Conservation (phyloP, 148 eudicot genomes). For the Silene uniflora region DNA sequence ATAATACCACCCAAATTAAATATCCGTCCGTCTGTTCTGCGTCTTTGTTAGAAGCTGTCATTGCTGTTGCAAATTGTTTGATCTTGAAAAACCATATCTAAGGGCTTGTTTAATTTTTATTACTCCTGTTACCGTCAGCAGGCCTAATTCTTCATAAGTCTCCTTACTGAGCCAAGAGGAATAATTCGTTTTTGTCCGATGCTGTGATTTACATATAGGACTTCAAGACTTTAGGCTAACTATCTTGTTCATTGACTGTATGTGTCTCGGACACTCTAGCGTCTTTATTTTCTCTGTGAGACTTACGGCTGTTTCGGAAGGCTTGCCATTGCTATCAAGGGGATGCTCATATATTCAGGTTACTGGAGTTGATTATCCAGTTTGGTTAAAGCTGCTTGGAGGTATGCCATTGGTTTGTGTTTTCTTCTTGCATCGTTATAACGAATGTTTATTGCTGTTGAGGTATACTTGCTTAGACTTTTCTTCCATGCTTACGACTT, state of each 20-base stretch:
- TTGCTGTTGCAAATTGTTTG: too few species aligned
- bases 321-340: not conserved
- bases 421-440: not conserved
- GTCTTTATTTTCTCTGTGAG: not conserved
- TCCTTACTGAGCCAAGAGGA: too few species aligned
- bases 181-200: not conserved
- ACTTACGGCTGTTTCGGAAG: not conserved
- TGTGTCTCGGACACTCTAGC: not conserved
- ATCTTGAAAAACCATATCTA: too few species aligned
- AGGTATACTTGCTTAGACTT: not conserved
- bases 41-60: too few species aligned
- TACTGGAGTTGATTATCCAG: not conserved
- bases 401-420: conserved; percentile 1
- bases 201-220: not conserved
- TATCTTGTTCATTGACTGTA: not conserved
- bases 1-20: not conserved
- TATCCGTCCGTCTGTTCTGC: not conserved
- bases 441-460: not conserved
- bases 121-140: not conserved
- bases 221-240: not conserved
- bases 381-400: conserved; percentile 12
- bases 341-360: not conserved
- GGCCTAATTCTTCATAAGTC: too few species aligned
- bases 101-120: too few species aligned
- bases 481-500: not conserved